Evolutionary conservation across 306 rosid species (phyloP).

Genomic region (Begonia masoniana): DNA sequence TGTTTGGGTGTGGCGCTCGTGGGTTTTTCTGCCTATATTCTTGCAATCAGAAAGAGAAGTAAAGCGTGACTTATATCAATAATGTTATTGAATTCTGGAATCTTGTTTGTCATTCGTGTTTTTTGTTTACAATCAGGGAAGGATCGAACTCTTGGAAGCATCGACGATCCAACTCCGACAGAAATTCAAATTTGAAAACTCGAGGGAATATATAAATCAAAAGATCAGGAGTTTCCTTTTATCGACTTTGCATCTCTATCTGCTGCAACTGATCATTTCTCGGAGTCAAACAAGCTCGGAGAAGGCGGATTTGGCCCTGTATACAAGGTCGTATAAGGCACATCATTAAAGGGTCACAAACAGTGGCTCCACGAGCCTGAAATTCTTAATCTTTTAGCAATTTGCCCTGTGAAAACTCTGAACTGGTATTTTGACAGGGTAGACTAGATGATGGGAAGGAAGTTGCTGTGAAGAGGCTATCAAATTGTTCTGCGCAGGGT

Average conservation of each 20-base stretch:
- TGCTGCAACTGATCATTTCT: constrained; percentile 38
- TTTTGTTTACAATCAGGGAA: constrained; percentile 16
- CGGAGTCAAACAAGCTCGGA: too few relatives aligned
- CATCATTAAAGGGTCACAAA: too few relatives aligned
- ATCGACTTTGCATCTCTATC: constrained; percentile 32
- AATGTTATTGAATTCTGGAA: too few relatives aligned
- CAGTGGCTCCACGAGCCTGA: too few relatives aligned
- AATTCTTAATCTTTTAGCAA: too few relatives aligned
- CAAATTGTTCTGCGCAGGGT: neutral
- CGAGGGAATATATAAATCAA: neutral
- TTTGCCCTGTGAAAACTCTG: neutral
- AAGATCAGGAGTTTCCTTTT: constrained; percentile 18
- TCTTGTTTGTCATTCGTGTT: neutral
- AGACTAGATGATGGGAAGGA: neutral
- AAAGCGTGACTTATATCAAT: too few relatives aligned
- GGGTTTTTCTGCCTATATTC: too few relatives aligned
- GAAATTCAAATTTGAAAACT: neutral
- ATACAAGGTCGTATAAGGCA: too few relatives aligned
- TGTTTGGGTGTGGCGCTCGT: too few relatives aligned
- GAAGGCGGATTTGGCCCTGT: too few relatives aligned
- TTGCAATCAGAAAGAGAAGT: too few relatives aligned
- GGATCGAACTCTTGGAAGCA: constrained; percentile 2
- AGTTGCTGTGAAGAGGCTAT: neutral
- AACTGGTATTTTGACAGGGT: neutral
- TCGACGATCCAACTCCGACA: neutral